Percentiles rank a stretch among this genome's conserved stretches.
Conservation (phyloP, 164 flowering plant genomes). For the Nymphaea thermarum region DNA sequence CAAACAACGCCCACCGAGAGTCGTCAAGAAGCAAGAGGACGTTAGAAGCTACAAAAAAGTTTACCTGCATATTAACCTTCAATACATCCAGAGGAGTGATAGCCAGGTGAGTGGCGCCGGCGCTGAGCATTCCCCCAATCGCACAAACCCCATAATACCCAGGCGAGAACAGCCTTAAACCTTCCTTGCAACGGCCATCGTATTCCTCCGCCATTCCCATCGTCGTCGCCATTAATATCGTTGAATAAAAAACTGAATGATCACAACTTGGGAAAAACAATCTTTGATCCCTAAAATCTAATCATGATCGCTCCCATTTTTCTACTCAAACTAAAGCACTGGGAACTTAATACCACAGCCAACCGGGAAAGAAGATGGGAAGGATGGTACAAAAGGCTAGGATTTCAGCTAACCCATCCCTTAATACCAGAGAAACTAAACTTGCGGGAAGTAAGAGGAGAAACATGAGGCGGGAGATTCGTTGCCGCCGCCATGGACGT, state of each 20-base stretch:
- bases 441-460: not conserved
- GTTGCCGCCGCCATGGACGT: not conserved
- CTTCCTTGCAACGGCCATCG: slow-evolving; percentile 1
- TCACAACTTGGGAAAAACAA: too few relatives aligned
- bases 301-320: not conserved
- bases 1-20: too few relatives aligned
- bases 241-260: not conserved
- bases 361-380: not conserved
- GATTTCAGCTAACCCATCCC: not conserved
- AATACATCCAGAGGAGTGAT: slow-evolving; percentile 74
- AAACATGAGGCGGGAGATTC: not conserved
- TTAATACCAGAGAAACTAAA: not conserved
- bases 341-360: not conserved
- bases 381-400: not conserved
- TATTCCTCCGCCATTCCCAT: not conserved
- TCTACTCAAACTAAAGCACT: not conserved
- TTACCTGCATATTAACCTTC: slow-evolving; percentile 78
- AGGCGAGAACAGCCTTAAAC: slow-evolving; percentile 22
- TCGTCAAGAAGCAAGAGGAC: too few relatives aligned
- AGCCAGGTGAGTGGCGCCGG: slow-evolving; percentile 66
- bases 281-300: not conserved
- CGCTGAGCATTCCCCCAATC: slow-evolving; percentile 64
- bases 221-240: not conserved
- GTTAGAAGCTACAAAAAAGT: not conserved
- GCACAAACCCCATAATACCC: slow-evolving; percentile 51